Conservation (phyloP, 2,329 filamentous ascomycete genomes). For the Huntiella omanensis region DNA sequence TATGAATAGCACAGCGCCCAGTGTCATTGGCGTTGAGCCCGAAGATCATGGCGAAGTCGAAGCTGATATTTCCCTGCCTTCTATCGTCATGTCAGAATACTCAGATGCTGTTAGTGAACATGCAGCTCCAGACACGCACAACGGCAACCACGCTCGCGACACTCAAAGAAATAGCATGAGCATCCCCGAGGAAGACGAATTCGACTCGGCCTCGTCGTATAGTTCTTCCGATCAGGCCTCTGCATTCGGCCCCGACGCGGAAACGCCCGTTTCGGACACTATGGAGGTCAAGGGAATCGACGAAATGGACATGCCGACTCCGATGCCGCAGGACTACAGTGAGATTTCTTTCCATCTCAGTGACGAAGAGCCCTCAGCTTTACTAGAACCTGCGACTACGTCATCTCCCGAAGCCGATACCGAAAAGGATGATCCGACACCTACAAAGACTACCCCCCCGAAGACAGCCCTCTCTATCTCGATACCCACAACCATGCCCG, state of each 20-base stretch:
- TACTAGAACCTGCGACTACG: too few species aligned
- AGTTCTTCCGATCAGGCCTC: conserved; percentile 4
- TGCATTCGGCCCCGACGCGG: conserved; percentile 5
- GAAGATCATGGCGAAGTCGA: background rate
- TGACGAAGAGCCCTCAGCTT: background rate
- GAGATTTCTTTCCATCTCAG: conserved; percentile 9
- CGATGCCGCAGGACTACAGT: conserved; percentile 7
- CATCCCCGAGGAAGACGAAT: background rate
- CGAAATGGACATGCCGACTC: conserved; percentile 4
- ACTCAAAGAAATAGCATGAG: background rate
- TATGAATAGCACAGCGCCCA: conserved; percentile 18
- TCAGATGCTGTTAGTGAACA: conserved; percentile 1
- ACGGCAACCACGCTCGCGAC: background rate
- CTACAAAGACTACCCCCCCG: too few species aligned
- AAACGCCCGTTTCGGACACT: conserved; percentile 5
- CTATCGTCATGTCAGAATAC: conserved; percentile 5
- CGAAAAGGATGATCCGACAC: too few species aligned
- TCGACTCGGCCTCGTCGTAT: conserved; percentile 1
- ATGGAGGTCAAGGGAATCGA: background rate
- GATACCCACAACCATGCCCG: too few species aligned
- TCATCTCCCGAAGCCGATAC: too few species aligned
- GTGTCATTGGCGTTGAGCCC: conserved; percentile 13
- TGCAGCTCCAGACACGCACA: background rate
- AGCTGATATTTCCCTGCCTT: conserved; percentile 14
- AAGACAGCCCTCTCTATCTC: too few species aligned